Base-by-base conservation (phyloP, 2,329 filamentous ascomycete genomes). In the Dothideomycetidae sp. region DNA sequence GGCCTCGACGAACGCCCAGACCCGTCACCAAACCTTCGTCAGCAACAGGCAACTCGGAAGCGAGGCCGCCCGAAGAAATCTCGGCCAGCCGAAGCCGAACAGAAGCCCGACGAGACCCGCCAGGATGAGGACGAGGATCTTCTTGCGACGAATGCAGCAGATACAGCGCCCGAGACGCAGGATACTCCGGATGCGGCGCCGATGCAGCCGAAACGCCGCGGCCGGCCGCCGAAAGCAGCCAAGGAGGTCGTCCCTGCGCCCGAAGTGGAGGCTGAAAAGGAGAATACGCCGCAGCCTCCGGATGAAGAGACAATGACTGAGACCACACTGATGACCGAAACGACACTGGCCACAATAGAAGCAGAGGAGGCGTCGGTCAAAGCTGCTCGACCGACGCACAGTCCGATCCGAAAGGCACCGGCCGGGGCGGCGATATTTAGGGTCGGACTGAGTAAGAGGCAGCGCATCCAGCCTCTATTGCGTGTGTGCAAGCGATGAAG, bases 371-470 rank as follows among this genome's bases (percentile, higher is more conserved):
- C 10, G 31, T 7, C 16, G 12, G 16, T 10, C 26, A 31, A 38
- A 13, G 34, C 21, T 7, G 21, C 19, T 7, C 31, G 28, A 13
- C 30, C 15, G 15, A 17, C 19, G 15, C 48, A 50, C 33, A 50
- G 47, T 5, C 51, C 51, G 10, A 42, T 48, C 37, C 46, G 47
- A 37, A 48, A 46, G 14, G n/a, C 7, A 7, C 7, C 21, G 21
- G 7, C 21, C 7, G 32, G 37, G 26, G 32, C 31, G 33, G 34
- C 35, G 18, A 31, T 35, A 3, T 44, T 31, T n/a, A 57, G 66
- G 1, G 64, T 70, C 4, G 66, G 66, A 2, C 47, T 70, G 41
- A 68, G 65, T 48, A 64, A 62, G 36, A 55, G 53, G 39, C 62
- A 62, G 14, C 53, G 61, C 16, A 68, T 69, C 32, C 62, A 63